A percentile compares a stretch with the other conserved stretches of the same genome.
Conservation (phyloP, 768 basidiomycete species). For the Holtermanniella nyarrowii region DNA sequence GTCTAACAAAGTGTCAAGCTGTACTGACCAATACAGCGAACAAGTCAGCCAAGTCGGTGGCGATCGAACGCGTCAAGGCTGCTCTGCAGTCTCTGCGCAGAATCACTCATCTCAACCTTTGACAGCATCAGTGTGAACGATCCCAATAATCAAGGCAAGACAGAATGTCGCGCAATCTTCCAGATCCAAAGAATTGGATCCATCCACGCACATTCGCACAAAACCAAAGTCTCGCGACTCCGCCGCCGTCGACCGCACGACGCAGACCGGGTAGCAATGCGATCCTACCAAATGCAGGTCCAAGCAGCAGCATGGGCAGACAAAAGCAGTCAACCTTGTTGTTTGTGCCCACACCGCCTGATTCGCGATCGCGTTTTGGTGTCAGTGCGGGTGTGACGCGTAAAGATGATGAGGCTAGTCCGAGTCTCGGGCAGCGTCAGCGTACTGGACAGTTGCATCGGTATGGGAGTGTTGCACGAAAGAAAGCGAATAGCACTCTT, state of each 20-base stretch:
- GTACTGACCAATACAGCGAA: background rate
- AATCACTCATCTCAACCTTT: too few relatives aligned
- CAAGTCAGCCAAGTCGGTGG: background rate
- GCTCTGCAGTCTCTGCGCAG: too few relatives aligned
- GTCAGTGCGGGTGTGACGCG: background rate
- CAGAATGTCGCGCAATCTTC: background rate
- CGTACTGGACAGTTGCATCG: background rate
- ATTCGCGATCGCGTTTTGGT: background rate
- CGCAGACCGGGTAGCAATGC: too few relatives aligned
- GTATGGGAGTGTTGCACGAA: background rate
- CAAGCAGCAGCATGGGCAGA: background rate
- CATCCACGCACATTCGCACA: background rate
- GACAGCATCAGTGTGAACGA: too few relatives aligned
- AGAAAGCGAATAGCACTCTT: background rate
- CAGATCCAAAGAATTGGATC: background rate
- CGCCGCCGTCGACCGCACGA: background rate
- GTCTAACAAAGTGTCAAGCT: too few relatives aligned
- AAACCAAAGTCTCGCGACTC: background rate
- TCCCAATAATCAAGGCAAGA: too few relatives aligned
- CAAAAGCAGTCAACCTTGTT: background rate
- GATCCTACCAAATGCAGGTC: background rate
- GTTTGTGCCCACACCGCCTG: background rate
- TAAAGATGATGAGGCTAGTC: background rate
- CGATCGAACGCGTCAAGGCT: background rate
- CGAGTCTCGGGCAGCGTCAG: background rate